Conservation (phyloP, 2,329 filamentous ascomycete genomes). For the Ampelomyces quisqualis region DNA sequence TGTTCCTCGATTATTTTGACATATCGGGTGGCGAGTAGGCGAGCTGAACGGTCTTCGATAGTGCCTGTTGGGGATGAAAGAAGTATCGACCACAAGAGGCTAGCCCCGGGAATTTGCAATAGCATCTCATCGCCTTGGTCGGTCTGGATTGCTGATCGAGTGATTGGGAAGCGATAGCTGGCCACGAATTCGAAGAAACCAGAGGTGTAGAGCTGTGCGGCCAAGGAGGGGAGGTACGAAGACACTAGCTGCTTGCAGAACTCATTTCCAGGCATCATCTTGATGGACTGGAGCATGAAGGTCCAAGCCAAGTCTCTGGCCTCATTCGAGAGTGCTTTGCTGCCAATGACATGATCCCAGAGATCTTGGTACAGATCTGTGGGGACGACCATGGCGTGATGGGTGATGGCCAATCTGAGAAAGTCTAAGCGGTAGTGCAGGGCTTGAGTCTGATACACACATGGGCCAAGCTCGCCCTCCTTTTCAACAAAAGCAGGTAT, state of each 20-base stretch:
- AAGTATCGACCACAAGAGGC: slow-evolving; percentile 82
- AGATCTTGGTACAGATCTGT: slow-evolving; percentile 62
- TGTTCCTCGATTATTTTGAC: slow-evolving; percentile 51
- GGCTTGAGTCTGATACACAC: slow-evolving; percentile 18
- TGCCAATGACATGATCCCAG: slow-evolving; percentile 73
- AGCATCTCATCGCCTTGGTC: slow-evolving; percentile 30
- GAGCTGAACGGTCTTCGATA: slow-evolving; percentile 68
- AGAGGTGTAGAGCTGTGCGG: slow-evolving; percentile 59
- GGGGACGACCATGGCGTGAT: slow-evolving; percentile 64
- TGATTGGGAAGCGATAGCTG: slow-evolving; percentile 38
- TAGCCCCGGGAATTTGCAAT: slow-evolving; percentile 57
- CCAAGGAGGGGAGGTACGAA: slow-evolving; percentile 59
- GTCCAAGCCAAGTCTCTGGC: slow-evolving; percentile 69
- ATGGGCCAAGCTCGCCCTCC: slow-evolving; percentile 17
- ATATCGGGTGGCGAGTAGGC: slow-evolving; percentile 72
- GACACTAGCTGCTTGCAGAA: slow-evolving; percentile 39
- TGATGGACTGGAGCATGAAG: slow-evolving; percentile 28
- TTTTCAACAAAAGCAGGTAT: slow-evolving; percentile 38
- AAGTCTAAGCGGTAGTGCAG: slow-evolving; percentile 53
- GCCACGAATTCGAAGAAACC: slow-evolving; percentile 66
- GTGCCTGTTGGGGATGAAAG: slow-evolving; percentile 65
- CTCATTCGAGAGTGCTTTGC: slow-evolving; percentile 57
- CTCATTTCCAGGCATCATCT: slow-evolving; percentile 22
- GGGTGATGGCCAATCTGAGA: slow-evolving; percentile 59
- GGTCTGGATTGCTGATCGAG: slow-evolving; percentile 15